Base-by-base conservation (phyloP, 208 protist genomes). In the Hexamita inflata region DNA sequence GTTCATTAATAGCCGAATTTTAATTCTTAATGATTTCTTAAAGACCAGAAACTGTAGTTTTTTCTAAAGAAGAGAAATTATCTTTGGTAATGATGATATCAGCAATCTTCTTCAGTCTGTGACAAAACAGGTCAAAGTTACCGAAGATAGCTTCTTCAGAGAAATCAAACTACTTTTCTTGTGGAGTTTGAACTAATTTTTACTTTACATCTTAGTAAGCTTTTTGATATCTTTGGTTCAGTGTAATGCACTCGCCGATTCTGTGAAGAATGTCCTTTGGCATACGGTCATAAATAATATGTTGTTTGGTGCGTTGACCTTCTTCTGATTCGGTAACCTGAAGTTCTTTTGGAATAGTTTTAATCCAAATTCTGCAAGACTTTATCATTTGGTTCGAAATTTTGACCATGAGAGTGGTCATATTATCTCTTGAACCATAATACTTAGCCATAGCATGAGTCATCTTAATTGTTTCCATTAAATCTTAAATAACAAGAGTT, bases 361-460 rank as follows among this genome's bases (percentile, higher is more conserved):
- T 89, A 78, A 96, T 90, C 58, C 87, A 88, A 39, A 85, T 62
- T 80, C 93, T 92, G 85, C 93, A 96, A 53, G 87, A 85, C 35
- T 88, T 70, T 70, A 96, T 92, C 66, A 97, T 90, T 81, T 92
- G 90, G 80, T 95, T 94, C 9, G 90, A 95, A 73, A 97, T 92
- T 81, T 94, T 95, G 79, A 93, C 91, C 76, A 97, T 92, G 28
- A 97, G 86, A 45, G 86, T 86, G 53, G 91, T 96, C 91, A 97
- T 94, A 76, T 89, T 89, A 60, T 90, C 78, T 24, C 42, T 39
- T 39, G 86, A 92, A 53, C 88, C 88, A 87, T 96, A 96, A 84
- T 95, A 94, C 62, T 91, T 86, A 26, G 94, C 89, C 77, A 97
- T 91, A 38, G 88, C 90, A 85, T 93, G 90, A 85, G 96, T 93